Conservation (phyloP, 208 protist genomes). For the Balamuthia mandrillaris region DNA sequence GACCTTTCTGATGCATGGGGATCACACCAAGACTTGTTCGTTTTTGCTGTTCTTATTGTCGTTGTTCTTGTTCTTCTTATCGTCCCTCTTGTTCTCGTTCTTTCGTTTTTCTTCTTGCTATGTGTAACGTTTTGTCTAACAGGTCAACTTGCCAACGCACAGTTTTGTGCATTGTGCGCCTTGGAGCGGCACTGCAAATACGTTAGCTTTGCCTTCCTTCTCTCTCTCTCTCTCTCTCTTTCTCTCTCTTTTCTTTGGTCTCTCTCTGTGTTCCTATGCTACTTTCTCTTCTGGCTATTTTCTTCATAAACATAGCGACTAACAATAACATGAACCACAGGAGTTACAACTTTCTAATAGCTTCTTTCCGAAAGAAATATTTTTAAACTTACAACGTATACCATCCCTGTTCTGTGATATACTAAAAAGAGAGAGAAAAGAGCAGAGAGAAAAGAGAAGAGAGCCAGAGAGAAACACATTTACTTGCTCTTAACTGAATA, state of each 20-base stretch:
- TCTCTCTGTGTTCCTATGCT: neutral
- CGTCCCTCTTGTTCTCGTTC: neutral
- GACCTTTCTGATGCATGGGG: neutral
- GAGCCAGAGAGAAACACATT: neutral
- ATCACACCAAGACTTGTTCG: constrained; percentile 9
- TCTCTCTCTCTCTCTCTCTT: neutral
- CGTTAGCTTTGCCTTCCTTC: neutral
- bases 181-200: constrained; percentile 1
- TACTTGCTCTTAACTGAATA: neutral
- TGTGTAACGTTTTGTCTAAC: neutral
- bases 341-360: neutral
- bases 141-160: neutral
- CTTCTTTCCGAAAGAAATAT: constrained; percentile 19
- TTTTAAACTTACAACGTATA: constrained; percentile 1
- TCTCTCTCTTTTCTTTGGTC: too few relatives aligned
- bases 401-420: neutral
- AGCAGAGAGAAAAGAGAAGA: neutral
- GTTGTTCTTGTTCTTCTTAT: neutral
- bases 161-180: neutral
- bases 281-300: too few relatives aligned
- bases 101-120: neutral
- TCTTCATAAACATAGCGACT: too few relatives aligned
- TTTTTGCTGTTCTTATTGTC: neutral
- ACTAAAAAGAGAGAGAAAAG: neutral
- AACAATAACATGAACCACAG: neutral